Evolutionary conservation across 371 early-diverging fungal genomes (phyloP).

Genomic region (Mortierella sp.): DNA sequence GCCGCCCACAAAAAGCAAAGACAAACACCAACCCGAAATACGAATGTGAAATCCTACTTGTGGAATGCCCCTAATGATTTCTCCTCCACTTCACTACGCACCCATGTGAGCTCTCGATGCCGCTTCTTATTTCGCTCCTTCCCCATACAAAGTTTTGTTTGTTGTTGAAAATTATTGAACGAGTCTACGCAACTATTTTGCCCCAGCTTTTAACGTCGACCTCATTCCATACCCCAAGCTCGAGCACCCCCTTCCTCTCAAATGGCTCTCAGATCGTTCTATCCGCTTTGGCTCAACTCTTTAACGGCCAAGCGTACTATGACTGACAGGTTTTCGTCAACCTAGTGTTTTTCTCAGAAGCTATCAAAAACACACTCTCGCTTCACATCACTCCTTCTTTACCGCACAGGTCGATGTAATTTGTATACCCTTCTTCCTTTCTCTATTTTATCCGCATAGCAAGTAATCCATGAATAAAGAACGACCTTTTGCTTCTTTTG

Average conservation of each 20-base stretch:
- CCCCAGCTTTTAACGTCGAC: conserved; percentile 1
- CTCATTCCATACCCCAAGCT: background rate
- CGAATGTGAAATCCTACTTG: background rate
- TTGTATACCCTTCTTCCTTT: background rate
- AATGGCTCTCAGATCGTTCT: background rate
- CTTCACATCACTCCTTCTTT: background rate
- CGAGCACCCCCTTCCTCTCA: background rate
- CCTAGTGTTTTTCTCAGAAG: background rate
- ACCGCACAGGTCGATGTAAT: background rate
- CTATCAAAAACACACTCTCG: background rate
- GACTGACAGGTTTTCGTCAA: background rate
- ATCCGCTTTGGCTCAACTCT: background rate
- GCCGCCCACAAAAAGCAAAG: background rate
- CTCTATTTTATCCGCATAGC: background rate
- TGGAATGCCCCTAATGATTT: background rate
- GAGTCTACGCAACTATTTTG: background rate
- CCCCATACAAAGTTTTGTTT: background rate
- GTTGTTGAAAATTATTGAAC: background rate
- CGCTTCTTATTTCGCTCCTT: background rate
- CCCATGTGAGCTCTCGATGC: conserved; percentile 8
- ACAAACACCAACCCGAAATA: background rate
- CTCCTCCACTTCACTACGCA: background rate
- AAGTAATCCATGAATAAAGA: background rate
- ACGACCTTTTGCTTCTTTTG: background rate
- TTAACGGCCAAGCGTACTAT: background rate